phyloP scores from a whole-genome alignment of 2,329 filamentous ascomycete species.

The Exophiala oligosperma region DNA sequence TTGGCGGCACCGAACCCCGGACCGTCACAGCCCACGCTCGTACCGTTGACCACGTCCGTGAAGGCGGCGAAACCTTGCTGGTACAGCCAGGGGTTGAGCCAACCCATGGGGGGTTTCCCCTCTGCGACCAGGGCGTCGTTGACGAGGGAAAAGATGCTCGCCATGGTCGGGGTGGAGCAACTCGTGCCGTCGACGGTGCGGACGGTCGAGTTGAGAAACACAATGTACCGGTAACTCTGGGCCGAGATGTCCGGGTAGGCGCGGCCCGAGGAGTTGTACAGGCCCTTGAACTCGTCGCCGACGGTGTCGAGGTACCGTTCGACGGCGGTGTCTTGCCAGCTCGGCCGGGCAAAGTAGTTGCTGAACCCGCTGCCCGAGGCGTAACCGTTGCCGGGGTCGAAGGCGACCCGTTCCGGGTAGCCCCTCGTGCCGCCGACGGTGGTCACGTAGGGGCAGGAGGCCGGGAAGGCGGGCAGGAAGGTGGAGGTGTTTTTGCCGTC shows the following conservation, averaged over 20 bases:
- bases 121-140: conserved; percentile 60
- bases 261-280: conserved; percentile 53
- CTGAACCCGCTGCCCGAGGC: conserved; percentile 53
- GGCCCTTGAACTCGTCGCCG: conserved; percentile 43
- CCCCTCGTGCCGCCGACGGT: conserved; percentile 61
- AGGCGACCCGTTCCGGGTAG: conserved; percentile 51
- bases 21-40: conserved; percentile 37
- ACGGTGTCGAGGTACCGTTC: conserved; percentile 45
- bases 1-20: conserved; percentile 36
- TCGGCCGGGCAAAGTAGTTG: conserved; percentile 50
- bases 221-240: conserved; percentile 53
- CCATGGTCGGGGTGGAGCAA: conserved; percentile 59
- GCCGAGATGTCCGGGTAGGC: conserved; percentile 61
- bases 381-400: conserved; percentile 45
- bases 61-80: conserved; percentile 47
- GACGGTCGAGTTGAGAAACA: conserved; percentile 43
- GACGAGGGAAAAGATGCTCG: conserved; percentile 59
- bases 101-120: conserved; percentile 54
- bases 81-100: conserved; percentile 64
- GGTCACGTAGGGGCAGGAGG: conserved; percentile 68
- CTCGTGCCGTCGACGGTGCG: conserved; percentile 40
- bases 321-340: conserved; percentile 50
- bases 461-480: conserved; percentile 65
- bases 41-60: conserved; percentile 46
- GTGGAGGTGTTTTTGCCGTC: conserved; percentile 58